A percentile compares a stretch with the other conserved stretches of the same genome.
Evolutionary conservation across 2,329 filamentous ascomycete genomes (phyloP).

Genomic region (Pezicula carpinea): DNA sequence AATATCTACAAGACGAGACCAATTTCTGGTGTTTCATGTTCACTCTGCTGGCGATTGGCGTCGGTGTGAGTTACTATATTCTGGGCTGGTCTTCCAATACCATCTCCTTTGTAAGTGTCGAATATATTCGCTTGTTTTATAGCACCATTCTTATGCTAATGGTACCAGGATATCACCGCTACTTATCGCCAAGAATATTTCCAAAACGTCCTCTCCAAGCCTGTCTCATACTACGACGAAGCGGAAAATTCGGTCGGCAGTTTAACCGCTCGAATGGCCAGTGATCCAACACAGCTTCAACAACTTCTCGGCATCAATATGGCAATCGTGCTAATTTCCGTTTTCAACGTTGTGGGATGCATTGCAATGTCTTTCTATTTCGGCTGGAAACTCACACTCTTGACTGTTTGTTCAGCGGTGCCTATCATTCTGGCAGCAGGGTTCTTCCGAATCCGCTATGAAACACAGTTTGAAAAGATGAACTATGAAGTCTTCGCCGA

Average conservation of each 20-base stretch:
- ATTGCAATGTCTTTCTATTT: slow-evolving; percentile 63
- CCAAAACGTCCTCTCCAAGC: slow-evolving; percentile 35
- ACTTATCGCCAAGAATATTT: slow-evolving; percentile 38
- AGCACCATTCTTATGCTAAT: slow-evolving; percentile 22
- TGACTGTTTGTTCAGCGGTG: slow-evolving; percentile 54
- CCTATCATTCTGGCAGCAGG: slow-evolving; percentile 42
- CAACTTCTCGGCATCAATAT: slow-evolving; percentile 41
- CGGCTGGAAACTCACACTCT: slow-evolving; percentile 70
- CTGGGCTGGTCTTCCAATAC: slow-evolving; percentile 34
- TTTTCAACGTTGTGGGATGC: slow-evolving; percentile 61
- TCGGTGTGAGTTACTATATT: slow-evolving; percentile 29
- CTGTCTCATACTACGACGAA: slow-evolving; percentile 35
- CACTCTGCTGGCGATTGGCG: slow-evolving; percentile 36
- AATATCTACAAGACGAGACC: slow-evolving; percentile 24
- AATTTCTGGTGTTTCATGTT: slow-evolving; percentile 46
- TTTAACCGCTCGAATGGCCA: slow-evolving; percentile 38
- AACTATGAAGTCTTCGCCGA: slow-evolving; percentile 53
- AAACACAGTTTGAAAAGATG: slow-evolving; percentile 48
- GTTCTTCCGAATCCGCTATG: slow-evolving; percentile 44
- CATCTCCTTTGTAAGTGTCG: slow-evolving; percentile 24
- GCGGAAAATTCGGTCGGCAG: slow-evolving; percentile 40
- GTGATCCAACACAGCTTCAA: slow-evolving; percentile 41
- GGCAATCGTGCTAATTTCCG: slow-evolving; percentile 53
- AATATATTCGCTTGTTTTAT: background rate
- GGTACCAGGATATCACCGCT: slow-evolving; percentile 22